Evolutionary conservation across 2,329 filamentous ascomycete species (phyloP).

Genomic region (Myrmaecium sp.): DNA sequence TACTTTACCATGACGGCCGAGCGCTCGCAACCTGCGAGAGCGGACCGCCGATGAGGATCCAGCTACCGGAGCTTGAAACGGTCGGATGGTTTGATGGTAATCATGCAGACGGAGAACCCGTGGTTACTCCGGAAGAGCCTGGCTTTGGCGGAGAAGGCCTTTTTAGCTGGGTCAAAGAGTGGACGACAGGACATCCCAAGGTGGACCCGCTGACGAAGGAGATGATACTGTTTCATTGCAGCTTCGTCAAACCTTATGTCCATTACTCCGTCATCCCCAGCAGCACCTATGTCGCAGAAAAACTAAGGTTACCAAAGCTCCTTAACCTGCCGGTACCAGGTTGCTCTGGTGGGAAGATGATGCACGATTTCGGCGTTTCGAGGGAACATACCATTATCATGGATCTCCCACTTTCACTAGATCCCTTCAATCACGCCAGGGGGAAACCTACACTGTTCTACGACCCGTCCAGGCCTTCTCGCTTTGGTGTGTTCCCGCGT

Average conservation of each 20-base stretch:
- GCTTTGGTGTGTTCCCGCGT: conserved; percentile 53
- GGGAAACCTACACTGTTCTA: conserved; percentile 43
- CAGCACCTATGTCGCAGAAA: neutral
- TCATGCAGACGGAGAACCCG: conserved; percentile 36
- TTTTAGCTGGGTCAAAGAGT: conserved; percentile 48
- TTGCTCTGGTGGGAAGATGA: conserved; percentile 49
- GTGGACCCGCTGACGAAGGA: conserved; percentile 49
- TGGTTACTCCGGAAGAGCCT: conserved; percentile 9
- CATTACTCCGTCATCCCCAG: conserved; percentile 44
- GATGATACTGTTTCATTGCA: conserved; percentile 50
- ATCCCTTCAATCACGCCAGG: conserved; percentile 42
- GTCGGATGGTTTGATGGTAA: conserved; percentile 54
- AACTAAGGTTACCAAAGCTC: conserved; percentile 8
- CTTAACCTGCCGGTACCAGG: conserved; percentile 43
- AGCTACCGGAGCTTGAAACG: conserved; percentile 46
- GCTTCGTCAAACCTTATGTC: conserved; percentile 47
- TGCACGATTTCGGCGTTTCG: conserved; percentile 61
- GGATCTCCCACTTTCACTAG: conserved; percentile 49
- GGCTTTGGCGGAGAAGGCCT: conserved; percentile 39
- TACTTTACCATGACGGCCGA: conserved; percentile 51
- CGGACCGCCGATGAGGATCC: conserved; percentile 49
- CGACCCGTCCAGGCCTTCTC: conserved; percentile 37
- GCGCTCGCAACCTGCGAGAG: conserved; percentile 55
- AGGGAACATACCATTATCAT: conserved; percentile 46
- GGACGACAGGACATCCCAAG: conserved; percentile 54